A percentile compares a stretch with the other conserved stretches of the same genome.
Evolutionary conservation across 2,329 filamentous ascomycete genomes (phyloP).

Genomic region (Clarireedia paspali): DNA sequence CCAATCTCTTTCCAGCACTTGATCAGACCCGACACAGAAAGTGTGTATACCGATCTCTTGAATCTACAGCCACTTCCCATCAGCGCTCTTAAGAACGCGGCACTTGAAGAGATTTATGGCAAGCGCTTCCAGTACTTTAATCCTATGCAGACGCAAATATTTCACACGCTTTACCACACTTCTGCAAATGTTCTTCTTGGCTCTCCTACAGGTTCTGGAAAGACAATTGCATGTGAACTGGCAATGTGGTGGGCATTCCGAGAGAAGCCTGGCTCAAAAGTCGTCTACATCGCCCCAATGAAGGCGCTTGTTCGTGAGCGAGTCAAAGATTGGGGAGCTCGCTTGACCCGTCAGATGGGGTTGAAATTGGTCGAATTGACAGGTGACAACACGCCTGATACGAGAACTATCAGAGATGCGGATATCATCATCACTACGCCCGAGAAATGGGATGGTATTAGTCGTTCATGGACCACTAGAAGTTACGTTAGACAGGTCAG

Average conservation of each 20-base stretch:
- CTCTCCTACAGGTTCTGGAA: slow-evolving; percentile 93
- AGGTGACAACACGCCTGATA: slow-evolving; percentile 96
- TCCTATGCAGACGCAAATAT: slow-evolving; percentile 98
- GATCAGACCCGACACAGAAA: slow-evolving; percentile 94
- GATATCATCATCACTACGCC: slow-evolving; percentile 98
- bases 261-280: slow-evolving; percentile 88
- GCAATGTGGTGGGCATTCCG: slow-evolving; percentile 99
- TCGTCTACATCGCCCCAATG: slow-evolving; percentile 99
- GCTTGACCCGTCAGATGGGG: slow-evolving; percentile 75
- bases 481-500: slow-evolving; percentile 93
- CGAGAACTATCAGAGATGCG: slow-evolving; percentile 86
- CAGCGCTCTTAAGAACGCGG: slow-evolving; percentile 76
- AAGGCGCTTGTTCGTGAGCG: slow-evolving; percentile 95
- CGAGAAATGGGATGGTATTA: slow-evolving; percentile 99
- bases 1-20: slow-evolving; percentile 96
- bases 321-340: slow-evolving; percentile 86
- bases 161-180: slow-evolving; percentile 93
- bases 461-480: slow-evolving; percentile 96
- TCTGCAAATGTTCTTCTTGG: slow-evolving; percentile 86
- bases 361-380: slow-evolving; percentile 92
- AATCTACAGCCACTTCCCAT: slow-evolving; percentile 87
- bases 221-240: slow-evolving; percentile 90
- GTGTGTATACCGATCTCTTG: slow-evolving; percentile 88
- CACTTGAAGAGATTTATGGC: slow-evolving; percentile 80
- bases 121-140: slow-evolving; percentile 95